Conservation (phyloP, 768 basidiomycete species). For the Mycena olivaceomarginata region DNA sequence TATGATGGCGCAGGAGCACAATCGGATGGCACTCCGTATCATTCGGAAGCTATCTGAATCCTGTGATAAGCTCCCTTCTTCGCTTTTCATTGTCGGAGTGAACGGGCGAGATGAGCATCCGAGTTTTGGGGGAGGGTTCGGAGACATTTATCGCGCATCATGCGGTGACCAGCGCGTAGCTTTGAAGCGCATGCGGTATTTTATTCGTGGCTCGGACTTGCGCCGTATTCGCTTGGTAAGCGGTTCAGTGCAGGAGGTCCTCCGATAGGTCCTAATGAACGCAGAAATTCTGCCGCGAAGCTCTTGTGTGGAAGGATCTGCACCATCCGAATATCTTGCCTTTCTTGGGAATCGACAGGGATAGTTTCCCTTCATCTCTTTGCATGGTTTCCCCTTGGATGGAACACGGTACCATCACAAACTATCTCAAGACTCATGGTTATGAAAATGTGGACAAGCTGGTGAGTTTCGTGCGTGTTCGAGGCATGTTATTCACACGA, state of each 20-base stretch:
- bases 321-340: slow-evolving; percentile 53
- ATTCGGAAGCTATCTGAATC: no score
- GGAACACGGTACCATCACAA: slow-evolving; percentile 49
- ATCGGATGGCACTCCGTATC: no score
- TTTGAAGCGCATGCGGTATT: background rate
- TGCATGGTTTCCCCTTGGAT: slow-evolving; percentile 57
- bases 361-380: slow-evolving; percentile 46
- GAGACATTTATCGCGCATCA: no score
- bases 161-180: no score
- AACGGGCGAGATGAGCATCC: no score
- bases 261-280: background rate
- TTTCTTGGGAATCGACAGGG: slow-evolving; percentile 52
- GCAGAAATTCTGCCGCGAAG: slow-evolving; percentile 54
- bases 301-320: slow-evolving; percentile 53
- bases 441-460: slow-evolving; percentile 44
- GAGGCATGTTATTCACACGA: background rate
- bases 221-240: slow-evolving; percentile 23
- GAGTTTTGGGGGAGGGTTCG: no score
- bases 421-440: slow-evolving; percentile 45
- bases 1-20: background rate
- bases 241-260: background rate
- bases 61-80: no score
- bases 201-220: slow-evolving; percentile 3
- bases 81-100: no score
- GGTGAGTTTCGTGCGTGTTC: slow-evolving; percentile 4